These are phyloP conservation scores for Diaporthe sp. DNA, from an alignment of 2,329 filamentous ascomycete genomes.

Conservation along the genomic window DNA sequence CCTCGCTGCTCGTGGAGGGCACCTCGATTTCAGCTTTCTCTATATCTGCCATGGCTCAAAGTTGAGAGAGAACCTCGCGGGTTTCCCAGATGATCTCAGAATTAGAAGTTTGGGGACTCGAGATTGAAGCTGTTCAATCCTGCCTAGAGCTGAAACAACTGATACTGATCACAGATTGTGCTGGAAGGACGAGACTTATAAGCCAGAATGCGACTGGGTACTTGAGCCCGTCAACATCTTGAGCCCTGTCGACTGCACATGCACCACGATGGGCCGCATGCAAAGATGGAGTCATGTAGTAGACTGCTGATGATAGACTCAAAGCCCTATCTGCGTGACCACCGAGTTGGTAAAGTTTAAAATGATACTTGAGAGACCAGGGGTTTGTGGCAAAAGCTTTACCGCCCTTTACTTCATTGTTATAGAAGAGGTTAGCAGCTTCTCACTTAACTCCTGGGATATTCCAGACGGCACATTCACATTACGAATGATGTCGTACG, in stretches of 20 bases:
- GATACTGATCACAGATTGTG: neutral
- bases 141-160: neutral
- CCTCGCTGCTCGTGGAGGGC: slow-evolving; percentile 7
- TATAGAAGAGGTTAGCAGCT: neutral
- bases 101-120: neutral
- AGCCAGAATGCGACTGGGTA: too few species aligned
- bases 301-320: neutral
- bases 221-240: neutral
- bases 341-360: slow-evolving; percentile 19
- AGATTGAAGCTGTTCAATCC: neutral
- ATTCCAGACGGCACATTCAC: too few species aligned
- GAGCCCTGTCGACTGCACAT: neutral
- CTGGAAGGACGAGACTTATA: neutral
- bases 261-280: neutral
- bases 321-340: neutral
- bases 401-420: neutral
- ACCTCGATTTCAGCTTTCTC: slow-evolving; percentile 1
- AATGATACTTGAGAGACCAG: neutral
- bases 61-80: too few species aligned
- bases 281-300: neutral
- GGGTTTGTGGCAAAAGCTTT: neutral
- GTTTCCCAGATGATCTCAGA: neutral
- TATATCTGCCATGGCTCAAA: neutral
- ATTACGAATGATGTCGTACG: neutral
- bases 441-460: neutral